Base-by-base conservation (phyloP, 1,284 basidiomycete species). In the Pseudomicrostroma phylloplanum region DNA sequence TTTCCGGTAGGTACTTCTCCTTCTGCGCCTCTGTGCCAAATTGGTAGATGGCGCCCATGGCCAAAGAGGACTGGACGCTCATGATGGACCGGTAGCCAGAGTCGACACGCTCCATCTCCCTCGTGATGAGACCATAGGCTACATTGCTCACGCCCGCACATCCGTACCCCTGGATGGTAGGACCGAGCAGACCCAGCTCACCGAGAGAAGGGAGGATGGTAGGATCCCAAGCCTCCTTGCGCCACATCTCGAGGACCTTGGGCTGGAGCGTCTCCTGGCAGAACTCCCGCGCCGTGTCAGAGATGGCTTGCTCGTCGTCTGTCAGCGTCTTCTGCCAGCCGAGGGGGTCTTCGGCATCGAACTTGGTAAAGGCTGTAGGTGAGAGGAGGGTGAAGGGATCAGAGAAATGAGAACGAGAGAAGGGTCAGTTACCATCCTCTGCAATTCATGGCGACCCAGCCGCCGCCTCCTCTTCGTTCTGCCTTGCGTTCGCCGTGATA, bases 71-170 rank as follows among this genome's bases (percentile, higher is more conserved):
- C 80, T 98, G 94, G 0, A 98, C 94, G 30, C 90, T 93, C 78
- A 93, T 89, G n/a, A 88, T 93, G 6, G 90, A 92, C 41, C 93
- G 88, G 79, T 96, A 97, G 2, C 94, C 94, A 0, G 92, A 96
- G 80, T 98, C 94, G 46, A 98, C 87, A 59, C 90, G 83, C 81
- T 97, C 93, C 4, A 98, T 88, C 79, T 96, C 93, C 55, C 94
- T 84, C 1, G 92, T 90, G 71, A 97, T 90, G 40, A 97, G 83
- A 7, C 94, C 94, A 73, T 96, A 97, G 0, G 92, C 89, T 21
- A 94, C 91, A 69, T 87, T 88, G 74, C 88, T 89, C 25, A 87
- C 89, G n/a, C 94, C 93, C 0, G 93, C 93, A 78, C 93, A 98
- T 36, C 90, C 92, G 74, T 96, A 96, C 1, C 91, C 93, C 65